These are phyloP conservation scores for Gelatoporia subvermispora DNA, from an alignment of 768 basidiomycete genomes.

Conservation along the genomic window DNA sequence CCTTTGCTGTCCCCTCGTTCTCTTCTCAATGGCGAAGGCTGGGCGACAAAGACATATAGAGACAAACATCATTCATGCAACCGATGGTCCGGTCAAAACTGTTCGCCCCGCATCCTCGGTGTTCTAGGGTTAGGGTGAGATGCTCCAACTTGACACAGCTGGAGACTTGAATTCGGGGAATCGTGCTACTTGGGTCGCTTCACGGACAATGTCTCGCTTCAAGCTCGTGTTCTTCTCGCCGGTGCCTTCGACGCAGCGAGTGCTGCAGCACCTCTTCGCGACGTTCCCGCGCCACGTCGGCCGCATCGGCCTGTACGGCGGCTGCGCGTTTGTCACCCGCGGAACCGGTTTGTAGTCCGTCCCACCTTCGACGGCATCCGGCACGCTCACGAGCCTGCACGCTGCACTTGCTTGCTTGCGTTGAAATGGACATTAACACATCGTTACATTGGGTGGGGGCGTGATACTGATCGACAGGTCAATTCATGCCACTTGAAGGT, in stretches of 20 bases:
- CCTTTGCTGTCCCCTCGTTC: no score
- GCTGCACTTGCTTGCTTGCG: background rate
- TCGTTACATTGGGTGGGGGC: no score
- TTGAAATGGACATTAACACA: background rate
- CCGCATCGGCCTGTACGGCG: constrained; percentile 48
- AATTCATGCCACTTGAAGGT: constrained; percentile 36
- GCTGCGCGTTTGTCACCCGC: constrained; percentile 50
- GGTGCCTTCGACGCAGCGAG: constrained; percentile 31
- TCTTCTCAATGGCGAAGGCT: no score
- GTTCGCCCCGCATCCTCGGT: no score
- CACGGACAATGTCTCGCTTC: constrained; percentile 33
- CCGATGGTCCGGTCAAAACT: no score
- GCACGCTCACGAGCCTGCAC: background rate
- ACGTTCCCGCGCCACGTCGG: constrained; percentile 41
- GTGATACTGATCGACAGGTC: constrained; percentile 28
- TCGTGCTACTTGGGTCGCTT: no score
- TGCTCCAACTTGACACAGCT: no score
- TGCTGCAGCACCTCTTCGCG: constrained; percentile 44
- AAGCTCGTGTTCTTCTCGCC: constrained; percentile 55
- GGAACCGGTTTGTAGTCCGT: constrained; percentile 38
- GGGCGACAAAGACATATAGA: no score
- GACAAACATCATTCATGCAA: no score
- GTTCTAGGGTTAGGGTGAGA: no score
- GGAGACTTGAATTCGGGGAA: no score
- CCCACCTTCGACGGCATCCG: background rate